Evolutionary conservation across 75 land plant genomes (phyloP).

Genomic region (Pinus tabuliformis): DNA sequence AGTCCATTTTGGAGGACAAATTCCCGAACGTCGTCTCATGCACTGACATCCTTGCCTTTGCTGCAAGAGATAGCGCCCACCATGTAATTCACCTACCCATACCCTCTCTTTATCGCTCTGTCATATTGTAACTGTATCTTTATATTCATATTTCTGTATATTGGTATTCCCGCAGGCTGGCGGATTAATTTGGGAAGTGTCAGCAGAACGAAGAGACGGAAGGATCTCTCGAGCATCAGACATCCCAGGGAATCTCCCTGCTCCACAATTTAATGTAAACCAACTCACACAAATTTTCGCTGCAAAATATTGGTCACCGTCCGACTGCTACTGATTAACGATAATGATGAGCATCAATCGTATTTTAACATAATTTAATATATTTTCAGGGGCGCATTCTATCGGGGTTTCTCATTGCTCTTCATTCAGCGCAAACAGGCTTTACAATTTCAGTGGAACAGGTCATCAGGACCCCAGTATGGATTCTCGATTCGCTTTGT

Average conservation of each 20-base stretch:
- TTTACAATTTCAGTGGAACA: slow-evolving; percentile 29
- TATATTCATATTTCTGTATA: no score
- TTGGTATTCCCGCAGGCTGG: slow-evolving; percentile 8
- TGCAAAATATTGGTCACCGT: slow-evolving; percentile 53
- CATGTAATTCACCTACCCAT: background rate
- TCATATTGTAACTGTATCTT: no score
- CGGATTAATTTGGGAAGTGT: slow-evolving; percentile 17
- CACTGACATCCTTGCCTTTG: slow-evolving; percentile 17
- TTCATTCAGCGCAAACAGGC: slow-evolving; percentile 23
- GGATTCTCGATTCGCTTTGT: slow-evolving; percentile 7
- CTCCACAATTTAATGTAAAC: slow-evolving; percentile 25
- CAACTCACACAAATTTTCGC: slow-evolving; percentile 63
- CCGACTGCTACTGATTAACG: background rate
- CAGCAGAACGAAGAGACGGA: slow-evolving; percentile 71
- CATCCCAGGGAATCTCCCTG: slow-evolving; percentile 39
- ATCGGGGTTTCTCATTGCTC: slow-evolving; percentile 48
- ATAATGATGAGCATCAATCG: background rate
- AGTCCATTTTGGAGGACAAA: slow-evolving; percentile 1
- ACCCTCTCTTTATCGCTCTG: no score
- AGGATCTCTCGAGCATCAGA: slow-evolving; percentile 49
- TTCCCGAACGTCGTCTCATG: slow-evolving; percentile 29
- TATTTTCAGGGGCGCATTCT: slow-evolving; percentile 58
- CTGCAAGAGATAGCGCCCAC: slow-evolving; percentile 12
- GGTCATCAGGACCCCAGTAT: slow-evolving; percentile 22
- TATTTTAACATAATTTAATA: background rate